Percentiles rank a stretch among this genome's conserved stretches.
phyloP scores from a whole-genome alignment of 345 rosid species.

The Hibiscus tridactylites region DNA sequence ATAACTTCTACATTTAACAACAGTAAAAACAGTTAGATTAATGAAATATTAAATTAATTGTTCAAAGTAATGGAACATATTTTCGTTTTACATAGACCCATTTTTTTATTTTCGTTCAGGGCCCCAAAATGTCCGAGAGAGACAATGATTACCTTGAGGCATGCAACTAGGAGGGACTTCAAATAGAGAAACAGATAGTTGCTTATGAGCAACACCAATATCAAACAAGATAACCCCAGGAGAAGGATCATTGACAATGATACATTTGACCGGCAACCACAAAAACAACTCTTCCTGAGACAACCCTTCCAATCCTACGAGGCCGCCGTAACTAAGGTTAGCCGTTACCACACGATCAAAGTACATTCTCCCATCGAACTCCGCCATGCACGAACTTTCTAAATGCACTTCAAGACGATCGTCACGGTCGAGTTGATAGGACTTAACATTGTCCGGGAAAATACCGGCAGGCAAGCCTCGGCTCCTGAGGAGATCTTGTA shows the following conservation, averaged over 20 bases:
- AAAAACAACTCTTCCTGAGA: conserved; percentile 76
- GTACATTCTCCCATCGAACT: conserved; percentile 59
- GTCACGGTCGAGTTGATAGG: conserved; percentile 36
- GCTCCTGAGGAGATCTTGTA: conserved; percentile 53
- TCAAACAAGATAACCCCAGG: conserved; percentile 79
- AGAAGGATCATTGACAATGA: conserved; percentile 61
- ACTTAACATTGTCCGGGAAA: conserved; percentile 59
- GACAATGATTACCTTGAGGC: conserved; percentile 32
- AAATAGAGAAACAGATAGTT: conserved; percentile 73
- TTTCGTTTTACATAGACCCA: no score
- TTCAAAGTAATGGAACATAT: no score
- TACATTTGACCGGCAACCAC: conserved; percentile 81
- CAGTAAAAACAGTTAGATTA: not conserved
- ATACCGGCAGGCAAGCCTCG: conserved; percentile 82
- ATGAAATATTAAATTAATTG: no score
- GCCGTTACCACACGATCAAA: conserved; percentile 67
- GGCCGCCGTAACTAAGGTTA: conserved; percentile 78
- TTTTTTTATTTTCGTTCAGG: no score
- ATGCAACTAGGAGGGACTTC: conserved; percentile 86
- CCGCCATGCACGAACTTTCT: conserved; percentile 64
- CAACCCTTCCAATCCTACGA: conserved; percentile 67
- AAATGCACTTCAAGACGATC: conserved; percentile 60
- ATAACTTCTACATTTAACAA: conserved; percentile 25
- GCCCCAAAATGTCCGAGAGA: not conserved
- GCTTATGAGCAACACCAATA: conserved; percentile 76